Evolutionary conservation across 257 asterid genomes (phyloP).

Genomic region (Jasminum sambac): DNA sequence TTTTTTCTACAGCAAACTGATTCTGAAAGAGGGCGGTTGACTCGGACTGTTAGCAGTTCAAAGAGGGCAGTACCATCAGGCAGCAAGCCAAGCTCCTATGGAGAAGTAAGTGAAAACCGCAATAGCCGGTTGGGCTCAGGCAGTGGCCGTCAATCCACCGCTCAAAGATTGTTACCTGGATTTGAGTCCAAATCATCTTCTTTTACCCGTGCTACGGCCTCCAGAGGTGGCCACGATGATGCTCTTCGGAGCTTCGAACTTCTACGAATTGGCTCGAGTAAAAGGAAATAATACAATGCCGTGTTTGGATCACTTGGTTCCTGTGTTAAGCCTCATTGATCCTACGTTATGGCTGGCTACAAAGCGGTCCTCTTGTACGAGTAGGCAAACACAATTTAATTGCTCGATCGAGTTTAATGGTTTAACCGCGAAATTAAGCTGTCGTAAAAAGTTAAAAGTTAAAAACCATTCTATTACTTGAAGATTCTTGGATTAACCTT

Average conservation of each 20-base stretch:
- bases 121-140: slow-evolving; percentile 55
- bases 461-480: not conserved
- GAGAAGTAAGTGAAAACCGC: slow-evolving; percentile 61
- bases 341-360: not conserved
- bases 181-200: slow-evolving; percentile 69
- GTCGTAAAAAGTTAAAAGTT: not conserved
- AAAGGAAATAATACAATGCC: slow-evolving; percentile 48
- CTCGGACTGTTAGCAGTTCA: slow-evolving; percentile 62
- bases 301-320: slow-evolving; percentile 7
- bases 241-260: slow-evolving; percentile 80
- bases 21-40: slow-evolving; percentile 55
- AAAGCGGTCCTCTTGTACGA: not conserved
- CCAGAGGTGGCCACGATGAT: slow-evolving; percentile 71
- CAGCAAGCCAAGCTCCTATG: slow-evolving; percentile 77
- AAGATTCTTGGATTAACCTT: slow-evolving; percentile 2
- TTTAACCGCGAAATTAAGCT: not conserved
- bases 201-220: slow-evolving; percentile 50
- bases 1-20: slow-evolving; percentile 52
- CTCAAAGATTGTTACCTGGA: slow-evolving; percentile 62
- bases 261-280: slow-evolving; percentile 71
- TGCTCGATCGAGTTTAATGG: not conserved
- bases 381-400: not conserved
- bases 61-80: slow-evolving; percentile 60
- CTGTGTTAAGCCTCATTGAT: not conserved
- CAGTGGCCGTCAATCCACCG: slow-evolving; percentile 49